Evolutionary conservation across 306 rosid genomes (phyloP).

Genomic region (Aeschynomene evenia): DNA sequence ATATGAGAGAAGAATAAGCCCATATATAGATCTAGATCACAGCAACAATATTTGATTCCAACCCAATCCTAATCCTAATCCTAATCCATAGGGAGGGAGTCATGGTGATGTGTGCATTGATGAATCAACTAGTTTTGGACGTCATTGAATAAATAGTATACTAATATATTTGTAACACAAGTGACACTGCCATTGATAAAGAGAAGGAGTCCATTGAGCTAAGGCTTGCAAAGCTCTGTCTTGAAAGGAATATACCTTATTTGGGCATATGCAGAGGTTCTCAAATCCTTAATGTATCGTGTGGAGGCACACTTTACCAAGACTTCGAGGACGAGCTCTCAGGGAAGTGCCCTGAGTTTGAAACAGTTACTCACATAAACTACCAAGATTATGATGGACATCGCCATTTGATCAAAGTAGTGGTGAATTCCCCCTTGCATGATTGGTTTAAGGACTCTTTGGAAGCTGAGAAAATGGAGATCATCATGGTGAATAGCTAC

Average conservation of each 20-base stretch:
- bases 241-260: conserved; percentile 68
- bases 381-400: conserved; percentile 56
- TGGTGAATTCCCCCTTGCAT: conserved; percentile 35
- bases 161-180: too few relatives aligned
- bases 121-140: neutral
- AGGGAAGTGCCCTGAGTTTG: conserved; percentile 21
- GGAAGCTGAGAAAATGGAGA: conserved; percentile 38
- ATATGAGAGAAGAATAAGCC: too few relatives aligned
- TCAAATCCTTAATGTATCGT: conserved; percentile 70
- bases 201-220: conserved; percentile 75
- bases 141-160: neutral
- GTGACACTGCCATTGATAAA: conserved; percentile 66
- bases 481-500: conserved; percentile 50
- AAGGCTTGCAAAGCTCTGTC: conserved; percentile 65
- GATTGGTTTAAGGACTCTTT: conserved; percentile 44
- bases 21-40: too few relatives aligned
- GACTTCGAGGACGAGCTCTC: conserved; percentile 62
- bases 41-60: neutral
- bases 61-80: neutral
- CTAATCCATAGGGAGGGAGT: neutral
- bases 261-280: conserved; percentile 79
- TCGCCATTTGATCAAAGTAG: conserved; percentile 32
- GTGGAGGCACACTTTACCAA: conserved; percentile 71
- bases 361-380: conserved; percentile 52
- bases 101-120: neutral